Evolutionary conservation across 2,329 filamentous ascomycete species (phyloP), one percentile per base, ranked within the genome.

Genomic region (Byssochlamys sp.): DNA sequence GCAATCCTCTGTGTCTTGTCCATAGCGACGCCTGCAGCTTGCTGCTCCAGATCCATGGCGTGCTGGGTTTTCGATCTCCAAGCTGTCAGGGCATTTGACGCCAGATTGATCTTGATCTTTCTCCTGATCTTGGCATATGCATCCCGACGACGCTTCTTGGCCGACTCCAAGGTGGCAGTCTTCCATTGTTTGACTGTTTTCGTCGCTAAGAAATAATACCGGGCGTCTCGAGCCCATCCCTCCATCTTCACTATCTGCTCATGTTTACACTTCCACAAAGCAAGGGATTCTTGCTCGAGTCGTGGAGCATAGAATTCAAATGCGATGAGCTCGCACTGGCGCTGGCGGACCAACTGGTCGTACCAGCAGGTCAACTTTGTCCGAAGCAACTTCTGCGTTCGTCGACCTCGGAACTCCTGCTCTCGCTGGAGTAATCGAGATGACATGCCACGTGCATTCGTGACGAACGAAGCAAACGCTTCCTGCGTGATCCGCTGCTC

Each of bases 161-260:
- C 74, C 14, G 78, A 75, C 56, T 81, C 72, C 49, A 77, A 67
- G 1, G 79, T 79, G 24, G 78, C 76, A 45, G 73, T 70, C 25
- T 74, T 76, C 82, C 82, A 85, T 12, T 68, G 66, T 60, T 78
- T 81, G 55, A 84, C 62, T 2, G 74, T 70, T 49, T 71, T 73
- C 6, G 73, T 82, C 49, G 76, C 71, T n/a, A 80, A 65, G 39
- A 82, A 80, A 65, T 83, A 85, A 61, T 80, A 84, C 10, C 75
- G 71, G 26, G 81, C 82, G 66, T 81, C 77, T n/a, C 69, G 69
- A 27, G 82, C 79, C 80, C 80, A 81, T 26, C 71, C 72, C 50
- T 80, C 75, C 51, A 85, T 67, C 62, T 78, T 75, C 27, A 69
- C 64, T 10, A 78, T 67, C 60, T 82, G 75, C 14, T 75, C 68